phyloP scores from a whole-genome alignment of 768 basidiomycete genomes.

The Dentipellis fragilis region DNA sequence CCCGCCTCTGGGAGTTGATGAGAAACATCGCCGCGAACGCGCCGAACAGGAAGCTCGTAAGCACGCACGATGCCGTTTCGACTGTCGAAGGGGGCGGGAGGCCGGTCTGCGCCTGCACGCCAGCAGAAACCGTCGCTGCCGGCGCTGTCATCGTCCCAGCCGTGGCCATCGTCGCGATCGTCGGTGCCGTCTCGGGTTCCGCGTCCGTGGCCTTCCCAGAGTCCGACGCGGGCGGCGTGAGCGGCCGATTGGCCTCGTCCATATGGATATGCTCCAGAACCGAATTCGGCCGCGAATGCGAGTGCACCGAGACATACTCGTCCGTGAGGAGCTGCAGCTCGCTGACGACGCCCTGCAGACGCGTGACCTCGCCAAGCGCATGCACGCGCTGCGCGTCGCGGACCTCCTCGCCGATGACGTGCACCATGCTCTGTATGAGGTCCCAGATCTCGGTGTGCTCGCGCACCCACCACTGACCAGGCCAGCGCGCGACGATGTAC shows the following conservation, averaged over 20 bases:
- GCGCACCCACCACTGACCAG: constrained; percentile 55
- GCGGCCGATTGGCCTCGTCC: not conserved
- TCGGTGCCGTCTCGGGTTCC: not conserved
- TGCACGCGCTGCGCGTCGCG: constrained; percentile 35
- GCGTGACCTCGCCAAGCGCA: constrained; percentile 34
- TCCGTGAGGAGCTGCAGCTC: constrained; percentile 37
- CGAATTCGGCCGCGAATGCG: constrained; percentile 14
- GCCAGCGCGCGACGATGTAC: constrained; percentile 38
- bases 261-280: constrained; percentile 8
- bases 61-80: constrained; percentile 33
- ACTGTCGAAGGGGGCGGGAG: constrained; percentile 14
- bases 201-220: not conserved
- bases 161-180: not conserved
- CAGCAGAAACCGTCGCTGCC: not conserved
- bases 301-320: constrained; percentile 23
- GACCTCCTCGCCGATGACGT: constrained; percentile 58
- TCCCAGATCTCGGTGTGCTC: constrained; percentile 55
- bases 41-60: constrained; percentile 53
- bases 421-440: constrained; percentile 47
- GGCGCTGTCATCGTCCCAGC: not conserved
- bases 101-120: constrained; percentile 9
- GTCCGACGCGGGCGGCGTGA: not conserved
- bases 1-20: constrained; percentile 15
- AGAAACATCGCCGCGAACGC: constrained; percentile 38
- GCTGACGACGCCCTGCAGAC: constrained; percentile 39